Percentiles rank a stretch among this genome's conserved stretches.
phyloP scores from a whole-genome alignment of 208 protist genomes.

The Perkinsela sp. region DNA sequence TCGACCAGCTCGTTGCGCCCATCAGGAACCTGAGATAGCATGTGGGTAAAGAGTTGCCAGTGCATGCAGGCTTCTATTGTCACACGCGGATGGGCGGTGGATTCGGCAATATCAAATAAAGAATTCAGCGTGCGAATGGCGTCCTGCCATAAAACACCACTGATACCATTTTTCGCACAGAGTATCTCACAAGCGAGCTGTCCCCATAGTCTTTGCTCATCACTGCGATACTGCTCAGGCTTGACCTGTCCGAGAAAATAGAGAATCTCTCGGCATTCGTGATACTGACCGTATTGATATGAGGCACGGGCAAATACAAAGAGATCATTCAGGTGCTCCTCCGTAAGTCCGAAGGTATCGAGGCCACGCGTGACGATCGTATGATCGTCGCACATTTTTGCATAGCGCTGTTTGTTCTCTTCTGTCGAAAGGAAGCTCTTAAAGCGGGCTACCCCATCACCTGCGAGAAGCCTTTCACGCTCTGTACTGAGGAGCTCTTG shows the following conservation, averaged over 20 bases:
- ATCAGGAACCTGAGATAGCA: background rate
- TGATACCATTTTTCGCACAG: background rate
- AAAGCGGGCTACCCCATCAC: background rate
- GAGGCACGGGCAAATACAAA: background rate
- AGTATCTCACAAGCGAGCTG: background rate
- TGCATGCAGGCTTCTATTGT: background rate
- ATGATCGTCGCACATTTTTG: background rate
- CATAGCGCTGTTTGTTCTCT: background rate
- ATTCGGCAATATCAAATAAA: background rate
- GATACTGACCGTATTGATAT: background rate
- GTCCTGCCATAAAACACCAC: background rate
- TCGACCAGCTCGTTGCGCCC: background rate
- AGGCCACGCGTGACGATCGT: background rate
- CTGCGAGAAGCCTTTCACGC: background rate
- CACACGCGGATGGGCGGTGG: background rate
- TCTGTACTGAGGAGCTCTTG: background rate
- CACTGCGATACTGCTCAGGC: background rate
- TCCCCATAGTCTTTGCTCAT: background rate
- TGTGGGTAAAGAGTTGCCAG: background rate
- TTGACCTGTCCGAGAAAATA: background rate
- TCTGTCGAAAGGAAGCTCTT: background rate
- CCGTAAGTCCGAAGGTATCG: background rate
- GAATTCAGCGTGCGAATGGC: background rate
- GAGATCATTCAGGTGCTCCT: background rate
- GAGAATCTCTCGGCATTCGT: background rate